Evolutionary conservation across 108 stramenopile species (phyloP).

Genomic region (Cyclotella kingstonii): DNA sequence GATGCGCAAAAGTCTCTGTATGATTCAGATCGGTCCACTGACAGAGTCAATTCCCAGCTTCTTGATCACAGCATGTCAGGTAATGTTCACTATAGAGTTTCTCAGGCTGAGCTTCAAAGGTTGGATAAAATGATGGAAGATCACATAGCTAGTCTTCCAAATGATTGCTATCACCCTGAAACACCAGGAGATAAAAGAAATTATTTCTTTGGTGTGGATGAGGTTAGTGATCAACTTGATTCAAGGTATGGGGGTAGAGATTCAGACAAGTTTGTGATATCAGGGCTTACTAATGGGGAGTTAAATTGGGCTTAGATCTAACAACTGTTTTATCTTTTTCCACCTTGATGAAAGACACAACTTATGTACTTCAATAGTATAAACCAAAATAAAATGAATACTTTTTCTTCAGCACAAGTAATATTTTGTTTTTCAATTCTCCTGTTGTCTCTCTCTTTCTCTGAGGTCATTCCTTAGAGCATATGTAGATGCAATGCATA

Average conservation of each 20-base stretch:
- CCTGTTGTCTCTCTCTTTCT: too few relatives aligned
- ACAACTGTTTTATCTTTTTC: too few relatives aligned
- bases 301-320: conserved; percentile 6
- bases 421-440: too few relatives aligned
- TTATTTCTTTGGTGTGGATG: conserved; percentile 34
- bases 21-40: conserved; percentile 39
- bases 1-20: conserved; percentile 45
- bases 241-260: conserved; percentile 20
- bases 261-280: conserved; percentile 12
- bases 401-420: too few relatives aligned
- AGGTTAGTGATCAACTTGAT: conserved; percentile 38
- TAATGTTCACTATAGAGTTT: conserved; percentile 35
- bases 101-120: conserved; percentile 30
- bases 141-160: conserved; percentile 45
- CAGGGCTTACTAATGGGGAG: conserved; percentile 9
- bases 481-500: too few relatives aligned
- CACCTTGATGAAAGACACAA: too few relatives aligned
- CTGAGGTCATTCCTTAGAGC: too few relatives aligned
- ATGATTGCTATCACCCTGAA: conserved; percentile 32
- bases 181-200: conserved; percentile 24
- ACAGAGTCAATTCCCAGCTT: conserved; percentile 37
- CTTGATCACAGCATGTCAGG: conserved; percentile 42
- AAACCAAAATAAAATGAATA: too few relatives aligned
- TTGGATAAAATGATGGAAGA: conserved; percentile 50
- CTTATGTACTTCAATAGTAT: too few relatives aligned